Conservation (phyloP, 2,329 filamentous ascomycete genomes). For the Sphaerulina vaccinii region DNA sequence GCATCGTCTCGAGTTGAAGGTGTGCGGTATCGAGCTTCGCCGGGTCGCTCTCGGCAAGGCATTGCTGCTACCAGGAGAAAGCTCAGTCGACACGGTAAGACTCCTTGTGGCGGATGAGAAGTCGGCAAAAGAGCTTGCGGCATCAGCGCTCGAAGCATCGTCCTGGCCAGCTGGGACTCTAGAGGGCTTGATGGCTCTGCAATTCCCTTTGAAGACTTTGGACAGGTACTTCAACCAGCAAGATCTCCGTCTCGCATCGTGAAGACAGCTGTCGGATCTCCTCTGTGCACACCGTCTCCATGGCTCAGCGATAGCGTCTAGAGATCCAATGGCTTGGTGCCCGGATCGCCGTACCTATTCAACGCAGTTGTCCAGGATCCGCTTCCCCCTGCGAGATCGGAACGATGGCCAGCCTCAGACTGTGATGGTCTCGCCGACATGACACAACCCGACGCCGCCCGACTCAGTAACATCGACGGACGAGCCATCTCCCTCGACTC, state of each 20-base stretch:
- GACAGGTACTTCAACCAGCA: not conserved
- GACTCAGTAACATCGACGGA: slow-evolving; percentile 39
- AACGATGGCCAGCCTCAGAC: slow-evolving; percentile 30
- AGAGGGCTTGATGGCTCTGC: not conserved
- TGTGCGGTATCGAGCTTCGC: not conserved
- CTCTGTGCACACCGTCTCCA: too few species aligned
- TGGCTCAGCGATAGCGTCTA: too few species aligned
- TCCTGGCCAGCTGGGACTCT: not conserved
- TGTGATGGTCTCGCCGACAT: slow-evolving; percentile 50
- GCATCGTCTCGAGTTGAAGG: not conserved
- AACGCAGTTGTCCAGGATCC: too few species aligned
- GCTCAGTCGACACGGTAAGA: not conserved
- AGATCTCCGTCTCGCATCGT: too few species aligned
- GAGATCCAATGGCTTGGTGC: too few species aligned
- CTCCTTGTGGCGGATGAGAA: not conserved
- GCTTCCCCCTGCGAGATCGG: too few species aligned
- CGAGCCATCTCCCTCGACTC: slow-evolving; percentile 31
- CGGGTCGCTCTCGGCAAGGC: not conserved
- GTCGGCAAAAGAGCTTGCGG: not conserved
- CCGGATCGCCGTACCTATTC: too few species aligned
- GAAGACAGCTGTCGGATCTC: too few species aligned
- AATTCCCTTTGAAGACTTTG: not conserved
- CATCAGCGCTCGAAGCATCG: not conserved
- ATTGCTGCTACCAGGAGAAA: not conserved
- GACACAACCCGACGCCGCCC: slow-evolving; percentile 41